Evolutionary conservation across 169 alveolate species (phyloP), one percentile per base, ranked within the genome.

Genomic region (Plasmodium ovale): DNA sequence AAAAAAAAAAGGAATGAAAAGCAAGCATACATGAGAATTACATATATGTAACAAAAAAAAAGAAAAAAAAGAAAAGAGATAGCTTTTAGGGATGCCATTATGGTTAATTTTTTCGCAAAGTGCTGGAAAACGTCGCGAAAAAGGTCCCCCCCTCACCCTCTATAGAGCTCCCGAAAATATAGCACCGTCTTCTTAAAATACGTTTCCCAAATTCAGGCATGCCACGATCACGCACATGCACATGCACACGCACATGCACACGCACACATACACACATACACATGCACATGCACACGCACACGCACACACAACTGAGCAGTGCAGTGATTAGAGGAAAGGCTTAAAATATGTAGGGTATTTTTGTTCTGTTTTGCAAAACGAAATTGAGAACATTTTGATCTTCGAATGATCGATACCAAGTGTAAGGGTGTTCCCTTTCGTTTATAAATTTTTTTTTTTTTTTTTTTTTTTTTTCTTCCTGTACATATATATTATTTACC

Each of bases 321-420:
- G 16, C 16, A 59, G 19, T 59, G 3, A 3, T 29, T 59, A 16
- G 6, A 2, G 16, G 10, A 23, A 7, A 12, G 5, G 19, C 54
- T 72, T 72, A 82, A 64, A 82, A n/a, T 10, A 42, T 82, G 35
- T 65, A 82, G 1, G 90, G 90, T 25, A 82, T 64, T 67, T 82
- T 82, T 44, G 64, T 64, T 70, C 59, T 56, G 23, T 82, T 82
- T 39, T 42, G 51, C 21, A 37, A 56, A 10, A 82, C 9, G 19
- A 64, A 54, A 67, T 70, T 67, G 19, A 82, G 12, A 58, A 67
- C 25, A 59, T 10, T 23, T 64, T 65, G 74, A 44, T 82, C 90
- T 59, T 82, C 90, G 6, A 19, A 39, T n/a, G 90, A 42, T 67
- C 90, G 82, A 65, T 25, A 19, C 90, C 90, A 82, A 33, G 90